Base-by-base conservation (phyloP, 1,139 yeast species). In the Taphrina confusa region DNA sequence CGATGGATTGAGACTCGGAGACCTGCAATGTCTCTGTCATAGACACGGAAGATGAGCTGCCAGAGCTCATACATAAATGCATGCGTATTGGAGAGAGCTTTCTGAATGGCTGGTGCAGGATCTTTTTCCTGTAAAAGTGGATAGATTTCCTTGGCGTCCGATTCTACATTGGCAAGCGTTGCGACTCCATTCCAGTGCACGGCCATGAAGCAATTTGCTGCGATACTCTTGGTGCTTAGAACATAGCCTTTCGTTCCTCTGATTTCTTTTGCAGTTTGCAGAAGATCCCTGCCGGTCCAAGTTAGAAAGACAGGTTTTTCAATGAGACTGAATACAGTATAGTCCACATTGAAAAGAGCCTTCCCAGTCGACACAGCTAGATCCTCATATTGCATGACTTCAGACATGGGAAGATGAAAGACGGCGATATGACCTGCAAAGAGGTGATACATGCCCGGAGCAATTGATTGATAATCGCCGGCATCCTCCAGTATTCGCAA, bases 371-470 rank as follows among this genome's bases (percentile, higher is more conserved):
- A 20, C 9, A 49, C 34, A 4, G 44, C 40, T 4, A 49, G 54
- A 22, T 49, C 44, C 27, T 34, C 40, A 20, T 28, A 34, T 22
- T 36, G 28, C 30, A 49, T 22, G n/a, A 36, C 54, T 22, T 33
- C 42, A 14, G 33, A 18, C 54, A 49, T 34, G 22, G 54, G 44
- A 12, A 11, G 12, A 23, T 49, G 54, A 36, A 49, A 49, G 30
- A 49, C 42, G 25, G 54, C 40, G 30, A 49, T 49, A 18, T 49
- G 54, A 5, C 42, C 54, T n/a, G 54, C 54, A 34, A 11, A 49
- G 2, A 49, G 23, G 23, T 49, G 44, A 27, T 49, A 49, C 44
- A 49, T 49, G 2, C 44, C 54, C 20, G 54, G 54, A 22, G 54
- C 54, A 20, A 49, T 49, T 6, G 51, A 5, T 11, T 16, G 34